Percentiles rank a stretch among this genome's conserved stretches.
These are phyloP conservation scores for Mycena alexandri DNA, from an alignment of 768 basidiomycete species.

Conservation along the genomic window DNA sequence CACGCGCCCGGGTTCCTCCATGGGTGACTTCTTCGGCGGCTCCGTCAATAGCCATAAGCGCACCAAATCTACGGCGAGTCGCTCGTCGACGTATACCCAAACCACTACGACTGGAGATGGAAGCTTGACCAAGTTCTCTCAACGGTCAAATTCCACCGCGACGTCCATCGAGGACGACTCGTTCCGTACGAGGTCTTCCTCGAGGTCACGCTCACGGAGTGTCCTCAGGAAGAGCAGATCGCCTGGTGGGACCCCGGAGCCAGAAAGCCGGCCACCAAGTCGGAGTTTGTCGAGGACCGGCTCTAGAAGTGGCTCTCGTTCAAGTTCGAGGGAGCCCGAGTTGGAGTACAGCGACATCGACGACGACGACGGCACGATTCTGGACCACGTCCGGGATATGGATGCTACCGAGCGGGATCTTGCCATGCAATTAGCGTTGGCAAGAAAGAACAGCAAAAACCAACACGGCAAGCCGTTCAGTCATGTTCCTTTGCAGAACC, in stretches of 20 bases:
- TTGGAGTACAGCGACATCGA: slow-evolving; percentile 60
- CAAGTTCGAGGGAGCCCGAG: slow-evolving; percentile 58
- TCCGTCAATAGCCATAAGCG: slow-evolving; percentile 78
- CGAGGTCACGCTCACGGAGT: slow-evolving; percentile 59
- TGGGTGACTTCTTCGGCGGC: slow-evolving; percentile 82
- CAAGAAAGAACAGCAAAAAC: slow-evolving; percentile 85
- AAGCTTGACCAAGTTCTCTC: slow-evolving; percentile 76
- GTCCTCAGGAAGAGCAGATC: slow-evolving; percentile 58
- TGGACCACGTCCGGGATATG: slow-evolving; percentile 53
- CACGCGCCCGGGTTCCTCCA: slow-evolving; percentile 72
- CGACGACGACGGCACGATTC: slow-evolving; percentile 57
- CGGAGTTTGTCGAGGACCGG: slow-evolving; percentile 51
- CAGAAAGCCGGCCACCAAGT: slow-evolving; percentile 62
- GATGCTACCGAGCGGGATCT: slow-evolving; percentile 85
- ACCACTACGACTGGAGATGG: slow-evolving; percentile 77
- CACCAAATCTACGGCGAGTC: slow-evolving; percentile 76
- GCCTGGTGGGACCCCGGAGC: slow-evolving; percentile 56
- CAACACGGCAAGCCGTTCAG: slow-evolving; percentile 66
- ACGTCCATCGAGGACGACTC: slow-evolving; percentile 75
- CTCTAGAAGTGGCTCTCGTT: slow-evolving; percentile 49
- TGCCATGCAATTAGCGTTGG: slow-evolving; percentile 82
- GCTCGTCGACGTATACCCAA: slow-evolving; percentile 79
- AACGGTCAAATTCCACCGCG: slow-evolving; percentile 75
- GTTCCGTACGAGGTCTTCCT: slow-evolving; percentile 57
- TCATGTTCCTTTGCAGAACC: slow-evolving; percentile 57